Evolutionary conservation across 2,329 filamentous ascomycete genomes (phyloP).

Genomic region (Monilinia fructigena): DNA sequence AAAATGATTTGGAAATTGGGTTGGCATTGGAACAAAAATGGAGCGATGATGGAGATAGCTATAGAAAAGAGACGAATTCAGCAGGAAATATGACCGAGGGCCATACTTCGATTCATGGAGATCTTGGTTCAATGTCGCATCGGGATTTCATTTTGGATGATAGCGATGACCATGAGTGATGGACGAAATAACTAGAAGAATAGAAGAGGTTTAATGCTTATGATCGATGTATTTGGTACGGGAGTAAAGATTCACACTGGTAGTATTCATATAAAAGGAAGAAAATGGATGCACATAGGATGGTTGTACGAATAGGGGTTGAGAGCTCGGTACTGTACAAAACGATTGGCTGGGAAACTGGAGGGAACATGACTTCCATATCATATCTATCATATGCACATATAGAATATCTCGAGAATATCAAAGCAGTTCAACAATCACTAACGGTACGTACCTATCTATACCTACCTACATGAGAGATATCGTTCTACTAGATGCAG

Average conservation of each 20-base stretch:
- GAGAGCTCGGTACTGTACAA: not conserved
- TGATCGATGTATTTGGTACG: constrained; percentile 5
- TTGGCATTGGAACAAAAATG: constrained; percentile 14
- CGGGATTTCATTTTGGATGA: constrained; percentile 18
- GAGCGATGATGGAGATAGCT: not conserved
- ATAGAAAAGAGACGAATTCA: not conserved
- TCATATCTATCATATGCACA: not conserved
- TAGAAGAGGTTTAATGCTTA: constrained; percentile 11
- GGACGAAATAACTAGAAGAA: not conserved
- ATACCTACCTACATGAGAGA: no score
- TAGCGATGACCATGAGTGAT: constrained; percentile 16
- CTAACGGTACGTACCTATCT: no score
- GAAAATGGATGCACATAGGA: not conserved
- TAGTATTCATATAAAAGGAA: not conserved
- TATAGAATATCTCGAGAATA: not conserved
- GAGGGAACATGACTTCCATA: not conserved
- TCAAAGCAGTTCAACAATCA: not conserved
- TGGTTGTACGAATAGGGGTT: not conserved
- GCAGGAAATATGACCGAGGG: not conserved
- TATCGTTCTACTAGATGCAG: not conserved
- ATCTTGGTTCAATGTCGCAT: not conserved
- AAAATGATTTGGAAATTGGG: constrained; percentile 17
- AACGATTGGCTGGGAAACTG: not conserved
- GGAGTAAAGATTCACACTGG: not conserved
- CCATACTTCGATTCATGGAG: not conserved